Base-by-base conservation (phyloP, 2,329 filamentous ascomycete genomes). In the Trichoderma koningiopsis region DNA sequence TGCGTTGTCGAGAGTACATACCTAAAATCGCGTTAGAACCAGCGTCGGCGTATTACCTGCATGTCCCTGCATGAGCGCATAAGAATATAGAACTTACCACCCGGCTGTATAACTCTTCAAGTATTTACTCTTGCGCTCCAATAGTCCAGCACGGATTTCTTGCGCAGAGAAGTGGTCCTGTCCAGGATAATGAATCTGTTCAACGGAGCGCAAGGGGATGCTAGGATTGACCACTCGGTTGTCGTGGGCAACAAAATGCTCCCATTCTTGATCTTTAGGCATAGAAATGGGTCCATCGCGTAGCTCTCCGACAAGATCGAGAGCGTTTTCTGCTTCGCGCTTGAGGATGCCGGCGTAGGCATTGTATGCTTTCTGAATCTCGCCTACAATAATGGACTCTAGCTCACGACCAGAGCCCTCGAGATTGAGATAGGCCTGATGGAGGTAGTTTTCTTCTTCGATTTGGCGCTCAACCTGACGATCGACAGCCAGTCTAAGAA, bases 91-190 rank as follows among this genome's bases (percentile, higher is more conserved):
- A 49, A 76, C 90, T 81, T 84, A 95, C 94, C 95, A 98, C 77
- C 95, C 95, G 31, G 94, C 92, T 8, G 94, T 96, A 79, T 97
- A 97, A 79, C 94, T 97, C 84, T 97, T 98, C 71, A 99, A 83
- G 77, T 98, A 99, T 78, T 98, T 99, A 87, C 94, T 97, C 89
- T 98, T 98, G 73, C 96, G 91, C 83, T 99, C 96, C 43, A 99
- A 84, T 81, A 97, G 89, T 3, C 96, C 96, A 24, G 93, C 93
- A 71, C 94, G 87, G 65, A 99, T 92, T 79, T 98, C 95, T 71
- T 92, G 78, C 85, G 93, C 80, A 65, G 92, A 89, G 71, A 92
- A 89, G 79, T 97, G 92, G 75, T 97, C 88, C 77, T 93, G 93
- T 53, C 96, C 96, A 22, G 94, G 94, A 78, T 98, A 99, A 70